Evolutionary conservation across 2,329 filamentous ascomycete genomes (phyloP).

Genomic region (Pseudohalonectria lignicola): DNA sequence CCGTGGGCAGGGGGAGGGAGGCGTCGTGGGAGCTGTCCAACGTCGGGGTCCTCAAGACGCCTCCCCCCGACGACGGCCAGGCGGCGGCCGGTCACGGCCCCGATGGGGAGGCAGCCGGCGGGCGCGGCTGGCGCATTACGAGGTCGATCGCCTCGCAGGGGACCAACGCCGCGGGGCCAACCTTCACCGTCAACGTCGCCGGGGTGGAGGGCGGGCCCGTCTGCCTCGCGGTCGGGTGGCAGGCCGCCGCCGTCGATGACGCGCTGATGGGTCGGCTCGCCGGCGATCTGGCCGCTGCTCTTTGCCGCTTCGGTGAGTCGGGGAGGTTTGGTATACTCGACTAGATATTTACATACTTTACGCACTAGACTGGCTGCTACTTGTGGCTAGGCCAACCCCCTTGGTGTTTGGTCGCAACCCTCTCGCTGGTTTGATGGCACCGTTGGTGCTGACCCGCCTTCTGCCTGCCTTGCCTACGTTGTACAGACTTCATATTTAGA

Average conservation of each 20-base stretch:
- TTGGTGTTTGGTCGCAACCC: too few species aligned
- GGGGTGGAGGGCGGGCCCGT: slow-evolving; percentile 30
- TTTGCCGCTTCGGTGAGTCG: slow-evolving; percentile 4
- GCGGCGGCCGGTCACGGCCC: too few species aligned
- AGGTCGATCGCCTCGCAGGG: slow-evolving; percentile 40
- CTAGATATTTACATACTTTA: too few species aligned
- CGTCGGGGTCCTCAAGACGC: slow-evolving; percentile 26
- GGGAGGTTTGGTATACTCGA: background rate
- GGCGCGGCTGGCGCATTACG: slow-evolving; percentile 24
- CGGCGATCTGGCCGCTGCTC: background rate
- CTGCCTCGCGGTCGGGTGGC: slow-evolving; percentile 34
- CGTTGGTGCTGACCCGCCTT: too few species aligned
- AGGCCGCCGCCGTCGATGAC: slow-evolving; percentile 29
- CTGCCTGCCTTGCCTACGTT: too few species aligned
- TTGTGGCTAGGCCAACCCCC: too few species aligned
- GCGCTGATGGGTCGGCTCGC: slow-evolving; percentile 23
- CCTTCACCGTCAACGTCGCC: slow-evolving; percentile 32
- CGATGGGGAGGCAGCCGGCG: too few species aligned
- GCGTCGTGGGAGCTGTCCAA: slow-evolving; percentile 43
- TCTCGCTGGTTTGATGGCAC: too few species aligned
- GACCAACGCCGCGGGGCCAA: slow-evolving; percentile 28
- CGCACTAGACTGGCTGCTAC: too few species aligned
- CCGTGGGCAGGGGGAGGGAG: slow-evolving; percentile 27
- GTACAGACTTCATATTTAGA: too few species aligned
- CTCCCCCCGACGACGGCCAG: slow-evolving; percentile 3